Percentiles rank a stretch among this genome's conserved stretches.
Evolutionary conservation across 768 basidiomycete genomes (phyloP).

Genomic region (Mycena kentingensis): DNA sequence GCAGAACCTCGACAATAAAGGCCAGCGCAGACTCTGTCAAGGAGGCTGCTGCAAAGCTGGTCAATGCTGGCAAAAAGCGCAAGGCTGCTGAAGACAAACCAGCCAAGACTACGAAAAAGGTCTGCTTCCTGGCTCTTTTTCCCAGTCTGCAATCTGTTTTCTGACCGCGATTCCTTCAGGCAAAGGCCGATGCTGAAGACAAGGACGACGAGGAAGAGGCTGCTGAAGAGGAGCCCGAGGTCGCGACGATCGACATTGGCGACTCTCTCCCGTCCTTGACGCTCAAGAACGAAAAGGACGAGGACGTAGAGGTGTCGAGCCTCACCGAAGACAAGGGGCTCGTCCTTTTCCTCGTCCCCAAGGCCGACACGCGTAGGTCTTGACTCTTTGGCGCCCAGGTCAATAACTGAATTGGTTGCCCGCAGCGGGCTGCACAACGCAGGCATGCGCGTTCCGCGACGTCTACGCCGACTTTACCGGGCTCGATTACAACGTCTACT

Average conservation of each 20-base stretch:
- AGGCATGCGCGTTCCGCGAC: slow-evolving; percentile 92
- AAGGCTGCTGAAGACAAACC: slow-evolving; percentile 37
- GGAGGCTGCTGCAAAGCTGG: slow-evolving; percentile 32
- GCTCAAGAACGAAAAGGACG: slow-evolving; percentile 83
- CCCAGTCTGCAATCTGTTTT: slow-evolving; percentile 8
- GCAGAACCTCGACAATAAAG: slow-evolving; percentile 38
- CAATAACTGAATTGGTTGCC: slow-evolving; percentile 1
- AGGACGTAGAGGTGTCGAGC: slow-evolving; percentile 68
- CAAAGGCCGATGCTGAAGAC: slow-evolving; percentile 31
- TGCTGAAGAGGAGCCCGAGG: slow-evolving; percentile 18
- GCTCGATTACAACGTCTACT: slow-evolving; percentile 74
- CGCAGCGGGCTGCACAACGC: slow-evolving; percentile 85
- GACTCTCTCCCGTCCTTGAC: slow-evolving; percentile 71
- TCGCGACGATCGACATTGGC: slow-evolving; percentile 63
- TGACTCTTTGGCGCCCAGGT: neutral
- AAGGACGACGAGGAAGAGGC: slow-evolving; percentile 25
- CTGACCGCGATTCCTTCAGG: slow-evolving; percentile 28
- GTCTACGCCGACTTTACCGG: slow-evolving; percentile 73
- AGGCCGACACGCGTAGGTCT: slow-evolving; percentile 78
- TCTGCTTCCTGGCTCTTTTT: slow-evolving; percentile 16
- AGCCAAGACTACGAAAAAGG: slow-evolving; percentile 43
- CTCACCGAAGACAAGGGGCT: slow-evolving; percentile 72
- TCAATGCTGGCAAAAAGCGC: slow-evolving; percentile 34
- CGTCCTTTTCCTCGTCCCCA: slow-evolving; percentile 82
- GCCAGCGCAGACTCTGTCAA: slow-evolving; percentile 46